Conservation (phyloP, 257 asterid species). For the Solanum pennellii region DNA sequence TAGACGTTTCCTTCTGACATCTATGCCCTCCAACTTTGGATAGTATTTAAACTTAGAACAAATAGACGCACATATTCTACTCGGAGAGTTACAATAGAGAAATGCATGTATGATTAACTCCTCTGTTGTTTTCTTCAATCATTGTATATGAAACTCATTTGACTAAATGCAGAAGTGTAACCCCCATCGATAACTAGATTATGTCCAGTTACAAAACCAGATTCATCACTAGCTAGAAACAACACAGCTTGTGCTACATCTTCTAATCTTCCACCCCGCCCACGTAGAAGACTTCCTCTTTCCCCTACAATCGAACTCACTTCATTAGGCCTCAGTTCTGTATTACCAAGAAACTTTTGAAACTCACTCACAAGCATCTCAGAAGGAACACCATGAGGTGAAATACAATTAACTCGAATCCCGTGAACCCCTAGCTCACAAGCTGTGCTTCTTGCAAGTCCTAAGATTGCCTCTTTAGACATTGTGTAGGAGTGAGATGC, state of each 20-base stretch:
- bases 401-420: not conserved
- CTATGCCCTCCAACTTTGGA: not conserved
- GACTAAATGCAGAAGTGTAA: not conserved
- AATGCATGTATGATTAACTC: not conserved
- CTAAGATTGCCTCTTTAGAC: not conserved
- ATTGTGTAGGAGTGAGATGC: not conserved
- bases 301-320: not conserved
- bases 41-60: no score
- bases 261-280: not conserved
- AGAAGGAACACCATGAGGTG: conserved; percentile 1
- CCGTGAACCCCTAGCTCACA: not conserved
- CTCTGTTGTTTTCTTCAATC: not conserved
- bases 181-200: not conserved
- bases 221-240: not conserved
- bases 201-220: not conserved
- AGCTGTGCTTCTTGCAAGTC: not conserved
- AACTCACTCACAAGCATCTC: not conserved
- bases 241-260: not conserved
- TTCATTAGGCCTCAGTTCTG: not conserved
- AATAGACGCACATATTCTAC: not conserved
- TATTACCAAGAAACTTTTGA: not conserved
- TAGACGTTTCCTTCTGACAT: not conserved
- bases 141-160: not conserved
- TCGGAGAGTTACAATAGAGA: not conserved
- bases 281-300: not conserved